A percentile compares a stretch with the other conserved stretches of the same genome.
These are phyloP conservation scores for Aspergillus quadricinctus DNA, from an alignment of 2,329 filamentous ascomycete species.

Conservation along the genomic window DNA sequence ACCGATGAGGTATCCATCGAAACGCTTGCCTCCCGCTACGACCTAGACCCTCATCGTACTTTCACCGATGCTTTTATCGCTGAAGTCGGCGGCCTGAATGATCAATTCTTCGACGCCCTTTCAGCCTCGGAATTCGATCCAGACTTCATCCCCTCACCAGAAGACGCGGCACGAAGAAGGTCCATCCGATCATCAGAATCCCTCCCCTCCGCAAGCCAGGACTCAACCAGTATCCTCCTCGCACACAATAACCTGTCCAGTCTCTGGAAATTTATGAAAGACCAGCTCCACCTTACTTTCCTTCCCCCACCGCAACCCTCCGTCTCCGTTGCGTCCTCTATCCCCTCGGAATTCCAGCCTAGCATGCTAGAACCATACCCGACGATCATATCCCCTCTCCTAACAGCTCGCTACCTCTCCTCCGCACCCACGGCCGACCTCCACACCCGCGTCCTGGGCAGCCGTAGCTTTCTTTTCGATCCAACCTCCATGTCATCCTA, in stretches of 20 bases:
- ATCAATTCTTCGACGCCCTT: slow-evolving; percentile 56
- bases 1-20: slow-evolving; percentile 66
- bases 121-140: slow-evolving; percentile 30
- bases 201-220: slow-evolving; percentile 32
- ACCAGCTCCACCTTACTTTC: slow-evolving; percentile 54
- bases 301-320: slow-evolving; percentile 20
- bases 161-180: slow-evolving; percentile 17
- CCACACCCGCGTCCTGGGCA: slow-evolving; percentile 44
- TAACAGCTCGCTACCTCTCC: slow-evolving; percentile 43
- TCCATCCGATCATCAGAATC: slow-evolving; percentile 13
- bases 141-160: slow-evolving; percentile 19
- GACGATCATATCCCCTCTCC: slow-evolving; percentile 41
- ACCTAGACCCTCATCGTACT: slow-evolving; percentile 56
- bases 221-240: slow-evolving; percentile 50
- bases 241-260: slow-evolving; percentile 56
- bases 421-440: slow-evolving; percentile 25
- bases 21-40: slow-evolving; percentile 66
- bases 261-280: slow-evolving; percentile 62
- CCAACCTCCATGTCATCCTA: slow-evolving; percentile 60
- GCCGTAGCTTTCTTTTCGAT: slow-evolving; percentile 63
- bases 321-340: slow-evolving; percentile 22
- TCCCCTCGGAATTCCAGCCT: slow-evolving; percentile 32
- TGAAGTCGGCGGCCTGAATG: slow-evolving; percentile 66
- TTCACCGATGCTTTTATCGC: slow-evolving; percentile 80
- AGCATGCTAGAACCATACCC: slow-evolving; percentile 30